These are phyloP conservation scores for Hymenochaete sp. DNA, from an alignment of 1,284 basidiomycete genomes.

Conservation along the genomic window DNA sequence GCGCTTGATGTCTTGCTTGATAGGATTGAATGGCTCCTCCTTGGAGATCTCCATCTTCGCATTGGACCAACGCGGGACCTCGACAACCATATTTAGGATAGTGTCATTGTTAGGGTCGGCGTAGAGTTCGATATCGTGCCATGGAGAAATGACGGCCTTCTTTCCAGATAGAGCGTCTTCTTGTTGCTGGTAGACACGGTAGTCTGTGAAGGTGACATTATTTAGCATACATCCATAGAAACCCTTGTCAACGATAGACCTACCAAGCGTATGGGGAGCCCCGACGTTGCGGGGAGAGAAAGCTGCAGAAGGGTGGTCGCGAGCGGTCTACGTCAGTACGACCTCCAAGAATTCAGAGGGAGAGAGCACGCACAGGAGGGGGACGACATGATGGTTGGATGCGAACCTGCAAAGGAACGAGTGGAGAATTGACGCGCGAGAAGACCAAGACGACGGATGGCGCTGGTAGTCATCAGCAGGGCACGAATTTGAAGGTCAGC, in stretches of 20 bases:
- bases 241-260: constrained; percentile 3
- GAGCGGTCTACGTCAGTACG: constrained; percentile 19
- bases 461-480: constrained; percentile 20
- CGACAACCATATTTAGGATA: constrained; percentile 98
- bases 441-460: constrained; percentile 43
- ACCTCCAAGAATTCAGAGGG: constrained; percentile 13
- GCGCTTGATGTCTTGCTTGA: constrained; percentile 98
- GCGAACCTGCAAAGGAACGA: constrained; percentile 20
- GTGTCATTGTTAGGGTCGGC: constrained; percentile 86
- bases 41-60: constrained; percentile 99
- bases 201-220: constrained; percentile 50
- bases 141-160: constrained; percentile 82
- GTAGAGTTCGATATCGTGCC: constrained; percentile 96
- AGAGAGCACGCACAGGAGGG: constrained; percentile 44
- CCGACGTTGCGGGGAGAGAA: constrained; percentile 75
- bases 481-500: no score
- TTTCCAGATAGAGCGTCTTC: no score
- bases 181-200: constrained; percentile 91
- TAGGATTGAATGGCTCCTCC: constrained; percentile 96
- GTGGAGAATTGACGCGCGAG: constrained; percentile 49
- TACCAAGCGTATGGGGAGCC: constrained; percentile 89
- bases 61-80: constrained; percentile 99
- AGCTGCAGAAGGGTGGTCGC: constrained; percentile 31
- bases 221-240: background rate
- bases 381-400: constrained; percentile 45